Conservation (phyloP, 805 yeast species). For the Cyberlindnera euphorbiiphila region DNA sequence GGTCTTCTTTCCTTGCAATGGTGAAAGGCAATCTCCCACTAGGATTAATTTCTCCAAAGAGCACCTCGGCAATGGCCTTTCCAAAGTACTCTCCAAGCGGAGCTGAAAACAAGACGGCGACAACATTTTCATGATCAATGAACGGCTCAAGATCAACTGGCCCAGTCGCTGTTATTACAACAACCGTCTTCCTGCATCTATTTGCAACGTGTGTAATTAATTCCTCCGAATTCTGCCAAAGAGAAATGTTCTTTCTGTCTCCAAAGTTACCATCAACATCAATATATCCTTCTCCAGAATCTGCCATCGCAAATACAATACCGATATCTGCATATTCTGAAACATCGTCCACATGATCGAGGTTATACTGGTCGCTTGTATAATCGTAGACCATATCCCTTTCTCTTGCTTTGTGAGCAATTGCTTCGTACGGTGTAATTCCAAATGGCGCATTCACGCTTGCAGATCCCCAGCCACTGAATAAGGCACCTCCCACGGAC, state of each 20-base stretch:
- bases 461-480: conserved; percentile 66
- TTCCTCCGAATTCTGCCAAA: conserved; percentile 58
- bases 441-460: conserved; percentile 52
- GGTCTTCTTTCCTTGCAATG: conserved; percentile 48
- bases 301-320: conserved; percentile 49
- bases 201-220: conserved; percentile 46
- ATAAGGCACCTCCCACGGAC: conserved; percentile 49
- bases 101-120: conserved; percentile 51
- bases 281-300: conserved; percentile 57
- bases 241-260: conserved; percentile 48
- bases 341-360: conserved; percentile 39
- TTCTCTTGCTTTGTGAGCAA: conserved; percentile 42
- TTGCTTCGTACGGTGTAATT: conserved; percentile 56
- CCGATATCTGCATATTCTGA: conserved; percentile 50
- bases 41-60: conserved; percentile 60
- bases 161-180: conserved; percentile 58
- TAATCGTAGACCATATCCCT: conserved; percentile 44
- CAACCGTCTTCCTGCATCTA: conserved; percentile 50
- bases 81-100: conserved; percentile 59
- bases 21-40: conserved; percentile 64
- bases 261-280: conserved; percentile 57
- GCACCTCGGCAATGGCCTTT: conserved; percentile 50
- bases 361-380: conserved; percentile 43
- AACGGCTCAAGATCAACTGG: conserved; percentile 54
- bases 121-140: conserved; percentile 54